phyloP scores from a whole-genome alignment of 1,139 yeast genomes.

The Kodamaea ohmeri region DNA sequence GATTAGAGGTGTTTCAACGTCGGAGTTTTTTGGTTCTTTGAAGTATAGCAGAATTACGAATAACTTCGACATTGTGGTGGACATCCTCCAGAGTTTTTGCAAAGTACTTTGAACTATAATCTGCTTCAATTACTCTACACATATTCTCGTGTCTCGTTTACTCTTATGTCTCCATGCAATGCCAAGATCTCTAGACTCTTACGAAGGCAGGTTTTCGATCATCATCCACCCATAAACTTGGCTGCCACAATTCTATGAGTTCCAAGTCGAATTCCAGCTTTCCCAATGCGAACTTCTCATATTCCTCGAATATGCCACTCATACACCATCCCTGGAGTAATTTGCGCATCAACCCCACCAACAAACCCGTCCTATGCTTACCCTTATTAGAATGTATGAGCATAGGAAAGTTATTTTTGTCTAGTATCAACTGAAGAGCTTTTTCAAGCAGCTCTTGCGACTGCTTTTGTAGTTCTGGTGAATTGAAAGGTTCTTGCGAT shows the following conservation, averaged over 20 bases:
- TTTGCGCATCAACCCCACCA: constrained; percentile 85
- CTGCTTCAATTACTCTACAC: too few relatives aligned
- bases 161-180: background rate
- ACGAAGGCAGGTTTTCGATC: constrained; percentile 38
- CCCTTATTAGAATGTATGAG: constrained; percentile 93
- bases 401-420: constrained; percentile 77
- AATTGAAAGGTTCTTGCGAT: constrained; percentile 73
- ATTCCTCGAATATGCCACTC: constrained; percentile 91
- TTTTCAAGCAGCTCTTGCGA: constrained; percentile 50
- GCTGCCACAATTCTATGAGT: constrained; percentile 49
- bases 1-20: too few relatives aligned
- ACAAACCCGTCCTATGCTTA: constrained; percentile 88
- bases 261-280: constrained; percentile 91
- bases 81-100: too few relatives aligned
- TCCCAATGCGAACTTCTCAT: constrained; percentile 88
- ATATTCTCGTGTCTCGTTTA: too few relatives aligned
- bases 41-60: too few relatives aligned
- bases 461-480: constrained; percentile 41
- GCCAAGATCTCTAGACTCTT: constrained; percentile 17
- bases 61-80: too few relatives aligned
- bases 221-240: constrained; percentile 37
- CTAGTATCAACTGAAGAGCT: constrained; percentile 64
- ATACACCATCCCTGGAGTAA: constrained; percentile 89
- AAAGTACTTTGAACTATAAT: too few relatives aligned
- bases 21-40: too few relatives aligned